A percentile compares a stretch with the other conserved stretches of the same genome.
These are phyloP conservation scores for Oryza meridionalis DNA, from an alignment of 176 grass and related monocot species.

Conservation along the genomic window DNA sequence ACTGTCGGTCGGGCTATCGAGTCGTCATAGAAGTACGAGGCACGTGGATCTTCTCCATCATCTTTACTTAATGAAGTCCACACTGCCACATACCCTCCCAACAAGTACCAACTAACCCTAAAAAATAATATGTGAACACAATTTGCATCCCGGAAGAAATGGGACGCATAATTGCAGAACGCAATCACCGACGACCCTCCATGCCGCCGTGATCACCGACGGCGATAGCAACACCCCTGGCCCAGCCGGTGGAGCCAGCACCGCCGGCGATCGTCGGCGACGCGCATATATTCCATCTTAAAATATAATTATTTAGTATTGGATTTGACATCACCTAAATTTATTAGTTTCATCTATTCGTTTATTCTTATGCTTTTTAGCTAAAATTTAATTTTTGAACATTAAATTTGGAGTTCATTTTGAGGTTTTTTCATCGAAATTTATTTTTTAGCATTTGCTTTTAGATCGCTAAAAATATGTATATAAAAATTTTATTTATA, in stretches of 20 bases:
- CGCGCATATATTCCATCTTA: too few relatives aligned
- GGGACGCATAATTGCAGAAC: neutral
- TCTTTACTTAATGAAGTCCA: neutral
- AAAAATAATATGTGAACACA: neutral
- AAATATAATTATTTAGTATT: too few relatives aligned
- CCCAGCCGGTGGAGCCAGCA: neutral
- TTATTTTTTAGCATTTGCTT: too few relatives aligned
- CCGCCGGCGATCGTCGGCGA: too few relatives aligned
- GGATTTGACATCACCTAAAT: too few relatives aligned
- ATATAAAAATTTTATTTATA: too few relatives aligned
- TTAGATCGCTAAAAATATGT: too few relatives aligned
- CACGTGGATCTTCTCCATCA: neutral
- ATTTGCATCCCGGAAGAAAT: neutral
- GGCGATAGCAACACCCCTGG: neutral
- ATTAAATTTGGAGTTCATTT: too few relatives aligned
- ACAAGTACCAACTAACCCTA: neutral
- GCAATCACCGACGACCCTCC: neutral
- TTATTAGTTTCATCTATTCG: too few relatives aligned
- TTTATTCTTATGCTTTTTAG: too few relatives aligned
- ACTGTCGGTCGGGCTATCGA: neutral
- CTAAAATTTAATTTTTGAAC: too few relatives aligned
- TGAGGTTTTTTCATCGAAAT: too few relatives aligned
- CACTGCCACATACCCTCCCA: neutral
- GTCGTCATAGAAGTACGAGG: neutral
- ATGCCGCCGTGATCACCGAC: neutral